Percentiles rank a stretch among this genome's conserved stretches.
Evolutionary conservation across 208 protist genomes (phyloP).

Genomic region (Leishmania martiniquensis): DNA sequence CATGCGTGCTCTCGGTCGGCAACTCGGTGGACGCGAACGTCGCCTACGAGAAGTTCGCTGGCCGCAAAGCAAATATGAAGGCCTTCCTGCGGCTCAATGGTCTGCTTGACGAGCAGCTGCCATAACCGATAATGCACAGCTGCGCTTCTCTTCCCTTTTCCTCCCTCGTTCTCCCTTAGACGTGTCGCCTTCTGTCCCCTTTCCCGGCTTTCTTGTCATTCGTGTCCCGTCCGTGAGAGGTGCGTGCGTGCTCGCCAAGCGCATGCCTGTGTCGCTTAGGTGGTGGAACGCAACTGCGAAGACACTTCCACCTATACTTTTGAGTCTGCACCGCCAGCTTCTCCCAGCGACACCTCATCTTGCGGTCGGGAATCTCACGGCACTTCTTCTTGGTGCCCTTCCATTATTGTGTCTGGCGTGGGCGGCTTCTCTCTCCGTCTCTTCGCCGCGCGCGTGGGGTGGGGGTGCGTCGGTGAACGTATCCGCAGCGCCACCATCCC

Average conservation of each 20-base stretch:
- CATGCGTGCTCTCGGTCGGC: slow-evolving; percentile 64
- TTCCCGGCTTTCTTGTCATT: neutral
- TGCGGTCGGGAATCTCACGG: neutral
- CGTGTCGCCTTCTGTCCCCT: neutral
- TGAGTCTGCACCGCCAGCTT: neutral
- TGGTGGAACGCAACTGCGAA: neutral
- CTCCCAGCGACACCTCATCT: neutral
- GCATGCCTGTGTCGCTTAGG: neutral
- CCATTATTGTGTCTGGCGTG: neutral
- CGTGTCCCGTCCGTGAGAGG: too few relatives aligned
- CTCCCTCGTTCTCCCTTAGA: neutral
- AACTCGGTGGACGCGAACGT: slow-evolving; percentile 54
- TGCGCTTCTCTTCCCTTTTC: too few relatives aligned
- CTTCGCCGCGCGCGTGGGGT: neutral
- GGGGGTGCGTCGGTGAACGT: neutral
- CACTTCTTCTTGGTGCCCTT: neutral
- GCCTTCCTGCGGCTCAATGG: slow-evolving; percentile 35
- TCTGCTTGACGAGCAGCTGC: slow-evolving; percentile 2
- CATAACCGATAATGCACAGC: too few relatives aligned
- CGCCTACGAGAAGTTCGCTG: slow-evolving; percentile 39
- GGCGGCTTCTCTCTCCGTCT: neutral
- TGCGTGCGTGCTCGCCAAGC: neutral
- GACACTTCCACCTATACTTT: neutral
- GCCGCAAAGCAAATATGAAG: slow-evolving; percentile 33
- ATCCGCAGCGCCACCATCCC: neutral